Evolutionary conservation across 768 basidiomycete species (phyloP), one percentile per base, ranked within the genome.

Genomic region (Hypholoma fasciculare): DNA sequence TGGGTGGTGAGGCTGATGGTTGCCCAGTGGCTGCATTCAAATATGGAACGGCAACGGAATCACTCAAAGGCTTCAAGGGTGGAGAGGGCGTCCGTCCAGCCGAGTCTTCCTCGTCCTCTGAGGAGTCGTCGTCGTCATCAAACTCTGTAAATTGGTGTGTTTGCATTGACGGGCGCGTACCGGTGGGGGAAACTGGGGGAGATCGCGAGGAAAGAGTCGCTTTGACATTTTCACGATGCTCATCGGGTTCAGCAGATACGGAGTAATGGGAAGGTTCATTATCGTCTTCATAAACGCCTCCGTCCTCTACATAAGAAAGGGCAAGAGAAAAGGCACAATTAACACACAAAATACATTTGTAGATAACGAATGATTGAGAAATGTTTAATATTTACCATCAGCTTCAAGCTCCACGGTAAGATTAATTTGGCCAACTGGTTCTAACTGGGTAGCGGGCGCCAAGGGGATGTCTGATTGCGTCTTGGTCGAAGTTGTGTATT

Each of bases 301-400:
- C 62, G 47, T 62, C 52, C 56, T 57, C 66, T 67, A 63, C 53
- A 60, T 44, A 57, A 49, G 51, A 57, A 46, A 48, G 40, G 47
- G 49, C 53, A 61, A 56, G 40, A 48, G 49, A 57, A 51, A 48
- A 26, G 48, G 37, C 52, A 9, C 37, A 69, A 74, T 72, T 71
- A 75, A 74, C 62, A 63, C 52, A 57, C 43, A 67, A 61, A 66
- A 54, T 63, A 62, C 55, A 64, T 59, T 60, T 37, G 44, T 61
- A 62, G 17, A 61, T 60, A 62, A 27, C 47, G 43, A 55, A 63
- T 52, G 66, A 49, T 59, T 49, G 59, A 57, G 59, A 63, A 65
- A 66, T 56, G 56, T 58, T 70, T 58, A 71, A 67, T 68, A 71
- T 72, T 74, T 71, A 74, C 72, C 73, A 70, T 74, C 71, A 34